phyloP scores from a whole-genome alignment of 2,329 filamentous ascomycete species.

The Arthroderma sp. region DNA sequence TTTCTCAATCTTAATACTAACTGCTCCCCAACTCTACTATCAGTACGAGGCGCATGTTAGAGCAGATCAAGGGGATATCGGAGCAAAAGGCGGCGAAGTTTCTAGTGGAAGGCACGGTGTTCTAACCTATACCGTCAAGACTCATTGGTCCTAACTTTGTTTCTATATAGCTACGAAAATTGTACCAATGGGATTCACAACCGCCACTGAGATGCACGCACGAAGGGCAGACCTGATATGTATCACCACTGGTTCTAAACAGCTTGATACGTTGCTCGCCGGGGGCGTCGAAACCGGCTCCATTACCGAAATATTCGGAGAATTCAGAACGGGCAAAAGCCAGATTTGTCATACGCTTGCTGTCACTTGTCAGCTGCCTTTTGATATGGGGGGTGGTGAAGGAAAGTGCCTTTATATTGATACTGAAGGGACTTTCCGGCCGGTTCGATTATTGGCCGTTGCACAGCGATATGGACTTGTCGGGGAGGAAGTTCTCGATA shows the following conservation, averaged over 20 bases:
- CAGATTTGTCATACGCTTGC: constrained; percentile 98
- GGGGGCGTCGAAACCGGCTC: constrained; percentile 94
- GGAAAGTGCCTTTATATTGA: constrained; percentile 98
- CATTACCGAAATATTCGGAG: constrained; percentile 94
- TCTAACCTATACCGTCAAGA: too few species aligned
- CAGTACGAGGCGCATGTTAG: constrained; percentile 58
- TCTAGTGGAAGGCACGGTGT: constrained; percentile 59
- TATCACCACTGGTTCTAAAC: constrained; percentile 95
- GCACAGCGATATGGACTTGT: constrained; percentile 89
- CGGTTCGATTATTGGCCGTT: constrained; percentile 77
- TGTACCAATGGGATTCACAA: constrained; percentile 98
- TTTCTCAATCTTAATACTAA: background rate
- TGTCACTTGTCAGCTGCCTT: constrained; percentile 91
- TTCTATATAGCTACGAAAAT: constrained; percentile 64
- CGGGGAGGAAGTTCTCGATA: constrained; percentile 94
- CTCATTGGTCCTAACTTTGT: background rate
- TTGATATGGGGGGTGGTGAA: constrained; percentile 97
- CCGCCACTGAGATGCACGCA: constrained; percentile 97
- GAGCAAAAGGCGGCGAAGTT: constrained; percentile 93
- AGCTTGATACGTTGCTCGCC: constrained; percentile 85
- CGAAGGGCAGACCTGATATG: constrained; percentile 93
- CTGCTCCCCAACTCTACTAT: background rate
- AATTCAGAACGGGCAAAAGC: constrained; percentile 95
- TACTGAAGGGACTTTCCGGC: constrained; percentile 92
- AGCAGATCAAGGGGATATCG: constrained; percentile 96